Evolutionary conservation across 1,284 basidiomycete genomes (phyloP).

Genomic region (Boletus albobrunnescens): DNA sequence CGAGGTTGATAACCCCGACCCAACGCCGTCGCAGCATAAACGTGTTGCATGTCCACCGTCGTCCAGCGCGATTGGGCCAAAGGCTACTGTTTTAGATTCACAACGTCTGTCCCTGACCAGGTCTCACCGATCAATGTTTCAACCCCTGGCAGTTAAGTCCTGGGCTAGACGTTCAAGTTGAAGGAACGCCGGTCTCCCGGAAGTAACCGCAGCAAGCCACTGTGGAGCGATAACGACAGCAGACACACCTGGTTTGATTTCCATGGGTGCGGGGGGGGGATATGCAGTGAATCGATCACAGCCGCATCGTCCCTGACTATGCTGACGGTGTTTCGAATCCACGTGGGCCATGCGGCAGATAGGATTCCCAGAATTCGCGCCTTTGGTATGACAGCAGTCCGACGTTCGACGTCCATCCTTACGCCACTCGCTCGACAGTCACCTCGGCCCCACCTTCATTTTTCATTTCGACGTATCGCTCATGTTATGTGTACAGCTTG

Average conservation of each 20-base stretch:
- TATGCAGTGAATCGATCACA: constrained; percentile 1
- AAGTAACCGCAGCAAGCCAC: background rate
- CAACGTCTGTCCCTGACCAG: background rate
- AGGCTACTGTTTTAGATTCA: constrained; percentile 7
- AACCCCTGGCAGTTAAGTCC: constrained; percentile 9
- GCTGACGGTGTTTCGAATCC: background rate
- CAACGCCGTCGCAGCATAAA: background rate
- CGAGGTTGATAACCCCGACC: background rate
- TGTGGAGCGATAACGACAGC: background rate
- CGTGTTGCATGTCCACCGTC: background rate
- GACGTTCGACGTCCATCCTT: constrained; percentile 3
- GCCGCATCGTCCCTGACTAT: background rate
- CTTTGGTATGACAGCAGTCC: constrained; percentile 1
- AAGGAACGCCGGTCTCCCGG: constrained; percentile 3
- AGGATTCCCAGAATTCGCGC: background rate
- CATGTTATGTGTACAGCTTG: constrained; percentile 11
- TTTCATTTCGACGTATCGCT: constrained; percentile 8
- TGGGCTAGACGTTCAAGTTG: background rate
- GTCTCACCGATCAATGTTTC: constrained; percentile 10
- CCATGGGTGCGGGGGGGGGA: constrained; percentile 2
- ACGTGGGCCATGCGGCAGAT: constrained; percentile 4
- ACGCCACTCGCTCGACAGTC: constrained; percentile 9
- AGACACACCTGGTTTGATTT: constrained; percentile 9
- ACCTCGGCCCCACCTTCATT: background rate
- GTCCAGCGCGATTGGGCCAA: background rate